These are phyloP conservation scores for Yarrowia sp. DNA, from an alignment of 805 yeast species.

Conservation along the genomic window DNA sequence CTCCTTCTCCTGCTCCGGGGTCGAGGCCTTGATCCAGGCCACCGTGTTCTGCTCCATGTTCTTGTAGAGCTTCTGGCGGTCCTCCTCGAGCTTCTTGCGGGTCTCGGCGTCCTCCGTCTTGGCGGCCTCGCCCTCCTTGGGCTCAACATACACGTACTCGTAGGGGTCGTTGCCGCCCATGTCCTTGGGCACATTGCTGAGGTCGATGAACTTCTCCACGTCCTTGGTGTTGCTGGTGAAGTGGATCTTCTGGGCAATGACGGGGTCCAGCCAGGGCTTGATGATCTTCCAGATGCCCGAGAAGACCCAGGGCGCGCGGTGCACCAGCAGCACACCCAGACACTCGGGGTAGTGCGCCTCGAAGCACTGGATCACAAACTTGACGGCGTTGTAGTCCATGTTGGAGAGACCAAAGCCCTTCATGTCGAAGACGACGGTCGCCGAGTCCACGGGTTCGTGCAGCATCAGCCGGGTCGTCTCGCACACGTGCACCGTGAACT, in stretches of 20 bases:
- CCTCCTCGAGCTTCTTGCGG: slow-evolving; percentile 46
- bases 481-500: slow-evolving; percentile 70
- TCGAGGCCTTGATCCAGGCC: slow-evolving; percentile 60
- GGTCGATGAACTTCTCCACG: slow-evolving; percentile 52
- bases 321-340: slow-evolving; percentile 66
- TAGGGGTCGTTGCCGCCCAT: slow-evolving; percentile 62
- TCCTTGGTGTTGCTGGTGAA: slow-evolving; percentile 66
- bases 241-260: slow-evolving; percentile 74
- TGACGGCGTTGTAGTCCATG: slow-evolving; percentile 90
- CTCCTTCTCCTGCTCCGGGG: slow-evolving; percentile 48
- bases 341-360: slow-evolving; percentile 88
- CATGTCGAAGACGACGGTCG: slow-evolving; percentile 82
- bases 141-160: slow-evolving; percentile 51
- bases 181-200: slow-evolving; percentile 52
- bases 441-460: slow-evolving; percentile 72
- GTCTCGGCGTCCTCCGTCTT: slow-evolving; percentile 23
- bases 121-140: slow-evolving; percentile 52
- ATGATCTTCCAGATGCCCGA: slow-evolving; percentile 83
- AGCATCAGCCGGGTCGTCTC: slow-evolving; percentile 79
- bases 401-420: slow-evolving; percentile 85
- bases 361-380: slow-evolving; percentile 80
- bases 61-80: slow-evolving; percentile 55
- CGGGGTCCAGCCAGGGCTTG: slow-evolving; percentile 82
- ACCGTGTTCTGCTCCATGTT: slow-evolving; percentile 63
- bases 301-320: slow-evolving; percentile 85